Evolutionary conservation across 1,284 basidiomycete species (phyloP).

Genomic region (Abortiporus biennis): DNA sequence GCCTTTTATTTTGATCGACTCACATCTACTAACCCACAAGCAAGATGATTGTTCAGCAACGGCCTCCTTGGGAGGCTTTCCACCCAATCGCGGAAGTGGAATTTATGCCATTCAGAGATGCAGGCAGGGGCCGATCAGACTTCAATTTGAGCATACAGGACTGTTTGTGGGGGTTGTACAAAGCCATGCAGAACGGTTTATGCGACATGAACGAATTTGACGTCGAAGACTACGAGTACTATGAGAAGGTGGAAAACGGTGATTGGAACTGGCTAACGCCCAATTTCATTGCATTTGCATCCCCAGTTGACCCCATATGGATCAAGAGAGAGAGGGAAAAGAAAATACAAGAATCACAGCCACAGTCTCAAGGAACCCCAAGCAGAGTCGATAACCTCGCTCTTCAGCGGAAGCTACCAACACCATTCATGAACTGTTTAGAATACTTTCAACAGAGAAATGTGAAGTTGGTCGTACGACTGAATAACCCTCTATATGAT

Average conservation of each 20-base stretch:
- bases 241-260: conserved; percentile 94
- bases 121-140: conserved; percentile 89
- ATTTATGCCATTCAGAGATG: conserved; percentile 94
- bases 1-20: background rate
- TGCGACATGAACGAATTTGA: conserved; percentile 91
- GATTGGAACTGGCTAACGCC: conserved; percentile 98
- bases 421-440: conserved; percentile 82
- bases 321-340: conserved; percentile 64
- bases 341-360: conserved; percentile 32
- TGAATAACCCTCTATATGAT: conserved; percentile 96
- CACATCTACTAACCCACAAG: conserved; percentile 7
- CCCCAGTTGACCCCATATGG: conserved; percentile 79
- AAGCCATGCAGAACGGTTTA: conserved; percentile 85
- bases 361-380: conserved; percentile 24
- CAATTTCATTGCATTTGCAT: conserved; percentile 94
- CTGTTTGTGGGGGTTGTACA: conserved; percentile 93
- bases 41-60: conserved; percentile 90
- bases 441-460: conserved; percentile 87
- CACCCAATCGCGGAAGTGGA: conserved; percentile 87
- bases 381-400: conserved; percentile 34
- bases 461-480: conserved; percentile 88
- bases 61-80: conserved; percentile 93
- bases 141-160: conserved; percentile 92
- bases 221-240: conserved; percentile 87
- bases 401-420: conserved; percentile 69